These are phyloP conservation scores for Urtica urens DNA, from an alignment of 306 rosid species.

Conservation along the genomic window DNA sequence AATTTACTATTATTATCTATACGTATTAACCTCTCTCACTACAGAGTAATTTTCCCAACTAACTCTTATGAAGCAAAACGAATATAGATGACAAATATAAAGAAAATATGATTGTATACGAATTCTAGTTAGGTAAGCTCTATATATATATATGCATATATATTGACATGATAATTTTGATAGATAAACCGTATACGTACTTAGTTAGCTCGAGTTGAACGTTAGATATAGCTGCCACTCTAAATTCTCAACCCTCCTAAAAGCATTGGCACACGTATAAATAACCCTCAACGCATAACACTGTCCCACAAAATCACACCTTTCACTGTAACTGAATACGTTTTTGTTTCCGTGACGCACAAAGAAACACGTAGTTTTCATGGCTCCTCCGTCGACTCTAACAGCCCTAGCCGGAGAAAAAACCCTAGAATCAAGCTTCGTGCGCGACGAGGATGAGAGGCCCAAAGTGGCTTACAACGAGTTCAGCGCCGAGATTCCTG, in stretches of 20 bases:
- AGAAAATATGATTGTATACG: too few species aligned
- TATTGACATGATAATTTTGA: too few species aligned
- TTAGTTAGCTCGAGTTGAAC: conserved; percentile 9
- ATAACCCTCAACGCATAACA: not conserved
- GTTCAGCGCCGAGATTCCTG: conserved; percentile 63
- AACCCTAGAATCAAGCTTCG: conserved; percentile 38
- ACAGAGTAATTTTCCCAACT: too few species aligned
- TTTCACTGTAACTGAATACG: not conserved
- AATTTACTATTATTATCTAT: too few species aligned
- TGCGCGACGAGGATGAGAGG: conserved; percentile 79
- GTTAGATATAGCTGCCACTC: conserved; percentile 30
- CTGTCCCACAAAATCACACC: not conserved
- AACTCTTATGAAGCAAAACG: too few species aligned
- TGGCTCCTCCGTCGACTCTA: conserved; percentile 32
- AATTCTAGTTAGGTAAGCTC: too few species aligned
- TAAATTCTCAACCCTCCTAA: not conserved
- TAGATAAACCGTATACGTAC: too few species aligned
- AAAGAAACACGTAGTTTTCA: conserved; percentile 1
- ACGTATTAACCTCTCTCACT: too few species aligned
- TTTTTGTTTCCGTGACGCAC: not conserved
- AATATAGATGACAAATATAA: too few species aligned
- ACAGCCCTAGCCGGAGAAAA: conserved; percentile 41
- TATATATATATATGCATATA: too few species aligned
- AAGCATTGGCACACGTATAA: not conserved
- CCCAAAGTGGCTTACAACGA: conserved; percentile 69